phyloP scores from a whole-genome alignment of 2,329 filamentous ascomycete species.

The Pseudogymnoascus sp. region DNA sequence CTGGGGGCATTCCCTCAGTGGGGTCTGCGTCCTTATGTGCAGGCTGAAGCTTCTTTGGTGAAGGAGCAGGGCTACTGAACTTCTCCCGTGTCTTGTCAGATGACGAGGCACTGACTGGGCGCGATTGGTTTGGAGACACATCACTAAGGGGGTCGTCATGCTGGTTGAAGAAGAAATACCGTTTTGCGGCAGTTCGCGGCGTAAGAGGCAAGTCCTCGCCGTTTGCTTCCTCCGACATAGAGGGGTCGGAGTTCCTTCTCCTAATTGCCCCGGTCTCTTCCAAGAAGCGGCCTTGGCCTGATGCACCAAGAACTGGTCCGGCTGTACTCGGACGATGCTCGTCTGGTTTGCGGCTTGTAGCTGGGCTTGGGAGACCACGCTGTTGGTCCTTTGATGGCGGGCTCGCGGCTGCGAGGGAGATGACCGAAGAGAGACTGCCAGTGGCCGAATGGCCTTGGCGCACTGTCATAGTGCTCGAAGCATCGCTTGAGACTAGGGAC shows the following conservation, averaged over 20 bases:
- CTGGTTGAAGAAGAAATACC: constrained; percentile 58
- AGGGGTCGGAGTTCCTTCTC: constrained; percentile 8
- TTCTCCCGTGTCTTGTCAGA: constrained; percentile 35
- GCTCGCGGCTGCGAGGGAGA: constrained; percentile 52
- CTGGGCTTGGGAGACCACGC: constrained; percentile 34
- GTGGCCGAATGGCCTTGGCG: constrained; percentile 64
- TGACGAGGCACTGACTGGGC: constrained; percentile 38
- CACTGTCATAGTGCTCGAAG: constrained; percentile 68
- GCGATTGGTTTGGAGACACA: constrained; percentile 42
- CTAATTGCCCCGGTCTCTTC: neutral
- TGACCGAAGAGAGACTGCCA: constrained; percentile 72
- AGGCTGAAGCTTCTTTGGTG: constrained; percentile 12
- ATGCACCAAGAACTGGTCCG: constrained; percentile 55
- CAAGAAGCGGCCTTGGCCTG: constrained; percentile 28
- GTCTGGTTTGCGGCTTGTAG: constrained; percentile 36
- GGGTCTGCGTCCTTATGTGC: constrained; percentile 19
- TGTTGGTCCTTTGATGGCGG: constrained; percentile 34
- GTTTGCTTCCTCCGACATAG: constrained; percentile 2
- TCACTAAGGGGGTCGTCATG: constrained; percentile 44
- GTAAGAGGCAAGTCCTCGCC: constrained; percentile 33
- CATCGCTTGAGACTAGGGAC: constrained; percentile 79
- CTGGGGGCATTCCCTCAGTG: constrained; percentile 16
- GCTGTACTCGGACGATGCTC: constrained; percentile 63
- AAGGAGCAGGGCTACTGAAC: constrained; percentile 17
- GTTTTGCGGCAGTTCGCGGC: constrained; percentile 47